Evolutionary conservation across 2,329 filamentous ascomycete genomes (phyloP), one percentile per base, ranked within the genome.

Genomic region (Aspergillus tamarii): DNA sequence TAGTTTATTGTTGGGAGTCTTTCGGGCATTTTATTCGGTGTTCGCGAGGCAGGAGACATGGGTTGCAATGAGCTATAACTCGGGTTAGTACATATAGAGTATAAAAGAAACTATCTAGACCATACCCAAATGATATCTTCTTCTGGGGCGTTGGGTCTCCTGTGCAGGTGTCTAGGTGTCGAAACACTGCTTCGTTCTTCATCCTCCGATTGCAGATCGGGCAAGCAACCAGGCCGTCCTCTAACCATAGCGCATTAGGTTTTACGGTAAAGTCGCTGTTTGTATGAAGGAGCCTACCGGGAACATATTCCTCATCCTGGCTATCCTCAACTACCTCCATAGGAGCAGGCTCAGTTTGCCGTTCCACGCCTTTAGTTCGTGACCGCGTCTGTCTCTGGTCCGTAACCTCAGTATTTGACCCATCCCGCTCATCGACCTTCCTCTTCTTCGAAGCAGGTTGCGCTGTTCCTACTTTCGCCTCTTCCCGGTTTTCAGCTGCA

Each of bases 1-100:
- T 97, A 98, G 72, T 92, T 95, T 21, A 97, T 83, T 11, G 91
- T 88, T 0, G 95, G 91, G 11, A 97, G 82, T 39, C 91, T 87
- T 57, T 93, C 88, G 26, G 82, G 81, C 39, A 78, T 70, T 82
- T 78, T 75, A 67, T 63, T 68, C 30, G 74, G 68, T 10, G 64
- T 66, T 59, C 62, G 69, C 61, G 63, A 48, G 30, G 53, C 64
- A 43, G 61, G 48, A 4, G 48, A 59, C 64, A 62, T 62, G 57
- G 55, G 69, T 63, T 69, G 71, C 64, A 72, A 62, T 21, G 67
- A 68, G 54, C 72, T 74, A 60, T 60, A 60, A 46, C 57, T 55
- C 50, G 3, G 63, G 66, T 74, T 57, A 76, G 70, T 23, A 23
- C 9, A n/a, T 48, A 4, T 41, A n/a, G 28, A 57, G n/a, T 16